Percentiles rank a stretch among this genome's conserved stretches.
phyloP scores from a whole-genome alignment of 2,329 filamentous ascomycete species.

The Calonectria hawksworthii region DNA sequence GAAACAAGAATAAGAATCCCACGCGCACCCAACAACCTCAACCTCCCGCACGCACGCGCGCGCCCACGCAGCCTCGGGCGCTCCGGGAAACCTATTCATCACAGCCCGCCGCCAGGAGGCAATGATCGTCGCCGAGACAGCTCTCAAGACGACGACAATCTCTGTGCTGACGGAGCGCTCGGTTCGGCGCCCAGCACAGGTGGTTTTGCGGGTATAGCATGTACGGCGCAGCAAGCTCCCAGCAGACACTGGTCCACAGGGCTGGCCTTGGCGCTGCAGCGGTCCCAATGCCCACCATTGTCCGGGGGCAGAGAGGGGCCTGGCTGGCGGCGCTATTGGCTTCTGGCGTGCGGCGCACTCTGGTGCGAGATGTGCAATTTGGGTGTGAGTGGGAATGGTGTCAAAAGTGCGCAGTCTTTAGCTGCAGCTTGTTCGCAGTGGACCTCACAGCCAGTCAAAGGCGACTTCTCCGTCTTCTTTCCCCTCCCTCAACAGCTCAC shows the following conservation, averaged over 20 bases:
- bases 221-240: slow-evolving; percentile 1
- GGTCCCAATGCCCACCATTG: slow-evolving; percentile 3
- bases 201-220: neutral
- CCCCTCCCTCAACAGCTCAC: neutral
- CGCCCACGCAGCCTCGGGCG: neutral
- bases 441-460: neutral
- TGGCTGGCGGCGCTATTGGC: slow-evolving; percentile 3
- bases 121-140: slow-evolving; percentile 1
- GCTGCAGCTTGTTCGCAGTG: neutral
- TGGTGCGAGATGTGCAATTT: slow-evolving; percentile 12
- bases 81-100: neutral
- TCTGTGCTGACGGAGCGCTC: neutral
- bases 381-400: neutral
- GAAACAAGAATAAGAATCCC: neutral
- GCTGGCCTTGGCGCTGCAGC: slow-evolving; percentile 1
- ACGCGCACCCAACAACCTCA: neutral
- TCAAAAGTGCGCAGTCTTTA: slow-evolving; percentile 1
- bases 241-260: slow-evolving; percentile 9
- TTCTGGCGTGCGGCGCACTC: neutral
- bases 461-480: neutral
- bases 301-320: neutral
- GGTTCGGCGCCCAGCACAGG: neutral
- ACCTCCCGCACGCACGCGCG: neutral
- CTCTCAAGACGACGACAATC: neutral
- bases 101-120: neutral